phyloP scores from a whole-genome alignment of 768 basidiomycete genomes.

The Pilatotrama ljubarskyi region DNA sequence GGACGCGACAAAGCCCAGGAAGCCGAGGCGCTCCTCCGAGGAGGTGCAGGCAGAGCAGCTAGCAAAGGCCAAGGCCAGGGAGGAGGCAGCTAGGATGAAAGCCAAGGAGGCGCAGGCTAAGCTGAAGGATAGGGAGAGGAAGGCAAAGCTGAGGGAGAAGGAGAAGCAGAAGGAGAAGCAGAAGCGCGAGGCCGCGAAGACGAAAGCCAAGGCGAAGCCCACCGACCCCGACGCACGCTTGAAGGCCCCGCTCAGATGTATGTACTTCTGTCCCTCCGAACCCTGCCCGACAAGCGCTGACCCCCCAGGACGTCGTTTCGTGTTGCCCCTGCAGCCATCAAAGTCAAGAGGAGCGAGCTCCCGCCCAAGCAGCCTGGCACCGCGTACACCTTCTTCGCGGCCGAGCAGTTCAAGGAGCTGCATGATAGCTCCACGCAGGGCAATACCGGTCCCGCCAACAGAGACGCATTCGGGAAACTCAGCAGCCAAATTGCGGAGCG shows the following conservation, averaged over 20 bases:
- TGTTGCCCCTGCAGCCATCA: neutral
- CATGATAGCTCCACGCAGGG: no score
- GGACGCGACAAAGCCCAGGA: neutral
- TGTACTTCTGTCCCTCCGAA: neutral
- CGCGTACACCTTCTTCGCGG: neutral
- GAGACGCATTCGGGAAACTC: neutral
- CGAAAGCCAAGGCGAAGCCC: neutral
- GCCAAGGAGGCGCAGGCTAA: neutral
- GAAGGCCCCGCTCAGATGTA: neutral
- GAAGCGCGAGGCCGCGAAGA: neutral
- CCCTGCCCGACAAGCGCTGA: neutral
- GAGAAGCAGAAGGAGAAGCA: neutral
- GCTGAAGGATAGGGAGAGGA: neutral
- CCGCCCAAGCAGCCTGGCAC: slow-evolving; percentile 5
- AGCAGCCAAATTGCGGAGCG: neutral
- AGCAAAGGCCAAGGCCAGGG: slow-evolving; percentile 1
- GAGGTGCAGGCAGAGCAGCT: neutral
- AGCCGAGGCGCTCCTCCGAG: neutral
- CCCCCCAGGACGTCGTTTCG: neutral
- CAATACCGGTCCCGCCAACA: neutral
- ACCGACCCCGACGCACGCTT: neutral
- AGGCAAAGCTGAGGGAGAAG: neutral
- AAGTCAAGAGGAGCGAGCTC: slow-evolving; percentile 6
- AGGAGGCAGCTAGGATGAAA: neutral
- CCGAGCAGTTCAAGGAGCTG: no score